A percentile compares a stretch with the other conserved stretches of the same genome.
These are phyloP conservation scores for Lipomyces lipofer DNA, from an alignment of 805 yeast species.

Conservation along the genomic window DNA sequence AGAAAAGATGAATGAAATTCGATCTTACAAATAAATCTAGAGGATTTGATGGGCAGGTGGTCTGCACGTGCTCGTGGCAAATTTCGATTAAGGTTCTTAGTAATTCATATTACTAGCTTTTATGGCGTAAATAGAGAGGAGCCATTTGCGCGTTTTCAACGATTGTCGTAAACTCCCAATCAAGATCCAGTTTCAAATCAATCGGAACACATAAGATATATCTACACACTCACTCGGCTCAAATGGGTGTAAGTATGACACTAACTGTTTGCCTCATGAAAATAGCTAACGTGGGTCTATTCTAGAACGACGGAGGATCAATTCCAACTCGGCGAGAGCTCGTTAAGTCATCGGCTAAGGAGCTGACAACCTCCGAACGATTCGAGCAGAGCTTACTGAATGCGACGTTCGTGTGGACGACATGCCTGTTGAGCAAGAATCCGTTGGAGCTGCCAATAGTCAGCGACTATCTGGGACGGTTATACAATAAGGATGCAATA, in stretches of 20 bases:
- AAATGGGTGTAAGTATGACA: constrained; percentile 15
- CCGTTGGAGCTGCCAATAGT: constrained; percentile 56
- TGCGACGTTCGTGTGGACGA: constrained; percentile 41
- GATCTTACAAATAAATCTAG: no score
- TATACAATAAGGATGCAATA: constrained; percentile 64
- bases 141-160: neutral
- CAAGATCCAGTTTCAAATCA: neutral
- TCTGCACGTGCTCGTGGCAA: neutral
- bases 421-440: constrained; percentile 50
- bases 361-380: constrained; percentile 24
- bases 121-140: no score
- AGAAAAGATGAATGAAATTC: no score
- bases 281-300: neutral
- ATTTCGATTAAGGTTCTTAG: constrained; percentile 4
- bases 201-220: neutral
- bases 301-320: constrained; percentile 35
- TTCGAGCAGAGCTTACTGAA: constrained; percentile 27
- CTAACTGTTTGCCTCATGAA: neutral
- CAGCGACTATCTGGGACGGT: constrained; percentile 65
- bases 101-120: no score
- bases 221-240: neutral
- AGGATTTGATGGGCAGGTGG: neutral
- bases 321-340: constrained; percentile 34
- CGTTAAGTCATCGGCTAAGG: constrained; percentile 26
- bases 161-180: neutral